Evolutionary conservation across 1,284 basidiomycete species (phyloP), one percentile per base, ranked within the genome.

Genomic region (Pseudozyma tsukubaensis): DNA sequence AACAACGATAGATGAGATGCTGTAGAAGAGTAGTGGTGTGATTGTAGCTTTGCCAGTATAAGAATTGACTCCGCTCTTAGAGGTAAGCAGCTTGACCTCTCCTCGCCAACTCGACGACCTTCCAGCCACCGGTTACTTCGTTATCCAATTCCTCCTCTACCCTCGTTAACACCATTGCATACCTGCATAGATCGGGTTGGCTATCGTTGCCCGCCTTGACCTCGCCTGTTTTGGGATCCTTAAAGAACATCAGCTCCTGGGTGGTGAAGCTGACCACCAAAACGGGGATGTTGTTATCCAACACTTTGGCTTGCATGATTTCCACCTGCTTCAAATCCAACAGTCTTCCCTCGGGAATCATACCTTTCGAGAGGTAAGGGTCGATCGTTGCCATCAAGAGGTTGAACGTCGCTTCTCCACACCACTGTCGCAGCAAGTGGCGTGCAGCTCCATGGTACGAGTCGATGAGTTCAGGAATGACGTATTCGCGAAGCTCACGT

Each of bases 321-420:
- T 84, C 83, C 12, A 84, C 69, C 44, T 68, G 61, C 51, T 73
- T 76, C 35, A 84, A 52, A 51, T 84, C 83, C 13, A 84, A 57
- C 29, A 83, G 60, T 16, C 80, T 54, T 11, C 83, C 83, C 34
- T 83, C 59, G 3, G 80, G 69, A 9, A 88, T 56, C 95, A 89
- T 84, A 1, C 95, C 94, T 83, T 95, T 93, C 61, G 90, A 89
- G 56, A 97, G 87, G 85, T 95, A 98, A 76, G 94, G 92, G 79
- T 97, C 94, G 89, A 99, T 92, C 3, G 94, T 97, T 3, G 96
- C 96, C 92, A 95, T 97, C 3, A 98, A 88, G 12, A 99, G 93
- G 81, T 97, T 98, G 72, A 69, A 84, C 13, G 86, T 94, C 94
- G 94, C 97, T 86, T 99, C 97, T 36, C 93, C 90, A 85, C 94